Evolutionary conservation across 805 yeast genomes (phyloP).

Genomic region (Barnettozyma wickerhamii): DNA sequence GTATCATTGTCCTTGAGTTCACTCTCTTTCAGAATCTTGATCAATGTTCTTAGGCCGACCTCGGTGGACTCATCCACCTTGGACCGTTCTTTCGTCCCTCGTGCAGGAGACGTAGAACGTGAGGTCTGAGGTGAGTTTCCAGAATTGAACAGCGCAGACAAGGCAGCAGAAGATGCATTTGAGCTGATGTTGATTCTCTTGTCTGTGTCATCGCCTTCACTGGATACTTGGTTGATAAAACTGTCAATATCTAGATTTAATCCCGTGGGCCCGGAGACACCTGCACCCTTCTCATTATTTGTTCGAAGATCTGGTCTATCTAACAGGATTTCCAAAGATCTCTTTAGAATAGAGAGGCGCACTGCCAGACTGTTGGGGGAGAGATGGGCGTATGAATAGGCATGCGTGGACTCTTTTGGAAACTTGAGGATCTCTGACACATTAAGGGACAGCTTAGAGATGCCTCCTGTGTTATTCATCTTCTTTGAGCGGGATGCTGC

Average conservation of each 20-base stretch:
- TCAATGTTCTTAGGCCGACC: slow-evolving; percentile 39
- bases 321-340: slow-evolving; percentile 69
- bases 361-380: slow-evolving; percentile 79
- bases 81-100: slow-evolving; percentile 1
- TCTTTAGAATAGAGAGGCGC: slow-evolving; percentile 65
- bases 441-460: slow-evolving; percentile 28
- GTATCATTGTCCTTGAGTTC: slow-evolving; percentile 26
- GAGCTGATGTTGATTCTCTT: slow-evolving; percentile 26
- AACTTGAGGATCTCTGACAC: slow-evolving; percentile 50
- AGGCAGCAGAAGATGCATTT: slow-evolving; percentile 38
- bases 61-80: slow-evolving; percentile 4
- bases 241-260: slow-evolving; percentile 24
- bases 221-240: slow-evolving; percentile 20
- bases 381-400: slow-evolving; percentile 78
- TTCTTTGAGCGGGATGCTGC: slow-evolving; percentile 1
- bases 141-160: slow-evolving; percentile 30
- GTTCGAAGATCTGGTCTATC: slow-evolving; percentile 25
- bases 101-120: slow-evolving; percentile 6
- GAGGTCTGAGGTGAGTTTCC: slow-evolving; percentile 4
- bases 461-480: slow-evolving; percentile 17
- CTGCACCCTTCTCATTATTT: slow-evolving; percentile 1
- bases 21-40: slow-evolving; percentile 40
- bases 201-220: slow-evolving; percentile 14
- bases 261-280: slow-evolving; percentile 7
- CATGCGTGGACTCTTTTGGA: slow-evolving; percentile 77